phyloP scores from a whole-genome alignment of 2,329 filamentous ascomycete genomes.

The Ophiostoma populinum region DNA sequence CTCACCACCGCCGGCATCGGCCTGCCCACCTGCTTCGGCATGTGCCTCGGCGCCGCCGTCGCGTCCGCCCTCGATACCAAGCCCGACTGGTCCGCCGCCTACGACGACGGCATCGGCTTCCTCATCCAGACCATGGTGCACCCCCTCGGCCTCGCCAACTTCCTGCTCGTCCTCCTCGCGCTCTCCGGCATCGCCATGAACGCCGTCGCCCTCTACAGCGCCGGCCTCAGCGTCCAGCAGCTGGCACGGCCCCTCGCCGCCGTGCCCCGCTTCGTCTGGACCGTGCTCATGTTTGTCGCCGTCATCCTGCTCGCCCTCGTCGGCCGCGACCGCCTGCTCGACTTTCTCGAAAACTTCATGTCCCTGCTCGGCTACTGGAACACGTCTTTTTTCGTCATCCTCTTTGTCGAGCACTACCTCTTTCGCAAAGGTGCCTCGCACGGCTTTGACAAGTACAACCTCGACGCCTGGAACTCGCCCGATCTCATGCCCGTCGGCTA shows the following conservation, averaged over 20 bases:
- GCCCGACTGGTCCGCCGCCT: constrained; percentile 34
- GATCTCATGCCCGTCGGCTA: constrained; percentile 24
- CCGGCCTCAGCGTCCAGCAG: constrained; percentile 22
- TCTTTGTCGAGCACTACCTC: constrained; percentile 29
- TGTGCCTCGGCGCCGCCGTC: constrained; percentile 46
- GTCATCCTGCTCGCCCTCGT: constrained; percentile 27
- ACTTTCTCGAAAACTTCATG: constrained; percentile 28
- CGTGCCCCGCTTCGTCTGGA: constrained; percentile 31
- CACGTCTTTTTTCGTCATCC: constrained; percentile 29
- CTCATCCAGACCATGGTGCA: constrained; percentile 41
- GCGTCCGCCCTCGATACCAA: constrained; percentile 39
- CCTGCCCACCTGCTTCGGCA: constrained; percentile 32
- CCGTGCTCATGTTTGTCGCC: constrained; percentile 24
- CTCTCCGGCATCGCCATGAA: constrained; percentile 31
- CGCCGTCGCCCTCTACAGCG: constrained; percentile 25
- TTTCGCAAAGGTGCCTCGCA: constrained; percentile 22
- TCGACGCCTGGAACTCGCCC: constrained; percentile 30
- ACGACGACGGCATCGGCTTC: constrained; percentile 37
- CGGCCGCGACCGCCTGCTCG: constrained; percentile 25
- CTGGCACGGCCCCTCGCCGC: constrained; percentile 24
- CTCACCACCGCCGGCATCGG: constrained; percentile 29
- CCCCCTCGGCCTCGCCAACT: constrained; percentile 42
- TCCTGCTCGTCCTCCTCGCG: constrained; percentile 41
- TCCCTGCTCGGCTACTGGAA: constrained; percentile 32
- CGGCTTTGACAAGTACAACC: constrained; percentile 25